phyloP scores from a whole-genome alignment of 1,284 basidiomycete species.

The Tilletia horrida region DNA sequence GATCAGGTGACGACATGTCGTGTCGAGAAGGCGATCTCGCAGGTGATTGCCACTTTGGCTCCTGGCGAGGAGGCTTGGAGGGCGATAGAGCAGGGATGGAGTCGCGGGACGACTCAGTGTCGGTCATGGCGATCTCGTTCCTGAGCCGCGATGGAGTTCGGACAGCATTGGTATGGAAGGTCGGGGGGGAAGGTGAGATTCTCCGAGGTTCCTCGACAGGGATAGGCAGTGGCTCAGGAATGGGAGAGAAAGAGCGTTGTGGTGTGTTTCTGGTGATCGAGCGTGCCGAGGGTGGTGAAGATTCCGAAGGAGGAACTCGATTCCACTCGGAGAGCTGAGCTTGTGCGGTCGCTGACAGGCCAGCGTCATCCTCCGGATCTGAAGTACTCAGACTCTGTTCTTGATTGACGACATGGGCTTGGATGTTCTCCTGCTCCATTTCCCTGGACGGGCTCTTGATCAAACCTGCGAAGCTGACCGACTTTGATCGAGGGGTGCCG shows the following conservation, averaged over 20 bases:
- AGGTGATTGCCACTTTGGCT: neutral
- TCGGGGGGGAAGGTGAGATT: neutral
- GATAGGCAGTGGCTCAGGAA: neutral
- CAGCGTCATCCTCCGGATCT: neutral
- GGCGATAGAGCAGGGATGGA: neutral
- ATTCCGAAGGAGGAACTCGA: neutral
- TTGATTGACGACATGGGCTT: too few relatives aligned
- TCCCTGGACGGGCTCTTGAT: too few relatives aligned
- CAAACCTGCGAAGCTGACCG: neutral
- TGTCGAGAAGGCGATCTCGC: neutral
- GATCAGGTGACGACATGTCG: too few relatives aligned
- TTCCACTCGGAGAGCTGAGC: neutral
- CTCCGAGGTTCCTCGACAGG: neutral
- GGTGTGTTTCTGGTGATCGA: neutral
- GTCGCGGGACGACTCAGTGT: conserved; percentile 10
- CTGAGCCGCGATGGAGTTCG: conserved; percentile 1
- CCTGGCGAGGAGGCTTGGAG: neutral
- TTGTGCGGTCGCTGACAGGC: neutral
- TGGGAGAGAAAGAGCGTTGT: neutral
- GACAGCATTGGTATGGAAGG: neutral
- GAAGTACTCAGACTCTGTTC: neutral
- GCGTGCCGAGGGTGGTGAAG: conserved; percentile 1
- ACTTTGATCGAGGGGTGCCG: conserved; percentile 3
- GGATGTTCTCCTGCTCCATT: too few relatives aligned
- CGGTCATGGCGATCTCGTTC: conserved; percentile 8